Conservation (phyloP, 176 grass and related monocot genomes). For the Urochloa ruziziensis region DNA sequence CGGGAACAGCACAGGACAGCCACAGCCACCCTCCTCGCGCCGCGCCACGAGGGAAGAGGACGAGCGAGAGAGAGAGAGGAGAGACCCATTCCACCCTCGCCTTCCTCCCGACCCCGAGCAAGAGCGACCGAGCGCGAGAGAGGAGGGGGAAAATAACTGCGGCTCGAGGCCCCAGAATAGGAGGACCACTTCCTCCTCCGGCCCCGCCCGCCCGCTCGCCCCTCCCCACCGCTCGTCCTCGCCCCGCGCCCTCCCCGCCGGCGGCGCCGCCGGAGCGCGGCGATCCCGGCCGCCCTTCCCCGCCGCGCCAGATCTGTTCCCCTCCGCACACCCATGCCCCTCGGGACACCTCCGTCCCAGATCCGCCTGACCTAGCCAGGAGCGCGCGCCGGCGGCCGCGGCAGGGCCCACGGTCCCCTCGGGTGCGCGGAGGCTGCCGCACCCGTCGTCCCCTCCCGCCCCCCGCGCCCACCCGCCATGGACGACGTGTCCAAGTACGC, state of each 20-base stretch:
- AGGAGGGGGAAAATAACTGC: not conserved
- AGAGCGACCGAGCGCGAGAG: not conserved
- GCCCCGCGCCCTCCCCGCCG: not conserved
- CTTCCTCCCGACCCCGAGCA: not conserved
- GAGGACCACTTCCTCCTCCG: constrained; percentile 38
- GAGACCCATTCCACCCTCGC: not conserved
- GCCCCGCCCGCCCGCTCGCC: not conserved
- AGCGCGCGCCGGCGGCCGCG: not conserved
- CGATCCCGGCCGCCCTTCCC: not conserved
- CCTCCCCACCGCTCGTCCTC: not conserved
- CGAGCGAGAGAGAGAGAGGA: not conserved
- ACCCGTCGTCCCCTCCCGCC: not conserved
- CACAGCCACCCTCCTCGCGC: no score
- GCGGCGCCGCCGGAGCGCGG: constrained; percentile 11
- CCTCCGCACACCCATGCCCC: constrained; percentile 34
- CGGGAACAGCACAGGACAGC: not conserved
- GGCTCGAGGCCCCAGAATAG: constrained; percentile 16
- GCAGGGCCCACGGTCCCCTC: not conserved
- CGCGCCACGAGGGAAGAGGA: no score
- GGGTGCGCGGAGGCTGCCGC: no score
- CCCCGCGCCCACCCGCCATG: constrained; percentile 25
- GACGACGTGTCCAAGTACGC: constrained; percentile 75
- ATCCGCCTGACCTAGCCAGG: constrained; percentile 36
- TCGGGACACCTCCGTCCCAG: not conserved
- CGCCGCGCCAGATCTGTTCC: constrained; percentile 30